Evolutionary conservation across 2,329 filamentous ascomycete genomes (phyloP), one percentile per base, ranked within the genome.

Genomic region (Aureobasidium sp.): DNA sequence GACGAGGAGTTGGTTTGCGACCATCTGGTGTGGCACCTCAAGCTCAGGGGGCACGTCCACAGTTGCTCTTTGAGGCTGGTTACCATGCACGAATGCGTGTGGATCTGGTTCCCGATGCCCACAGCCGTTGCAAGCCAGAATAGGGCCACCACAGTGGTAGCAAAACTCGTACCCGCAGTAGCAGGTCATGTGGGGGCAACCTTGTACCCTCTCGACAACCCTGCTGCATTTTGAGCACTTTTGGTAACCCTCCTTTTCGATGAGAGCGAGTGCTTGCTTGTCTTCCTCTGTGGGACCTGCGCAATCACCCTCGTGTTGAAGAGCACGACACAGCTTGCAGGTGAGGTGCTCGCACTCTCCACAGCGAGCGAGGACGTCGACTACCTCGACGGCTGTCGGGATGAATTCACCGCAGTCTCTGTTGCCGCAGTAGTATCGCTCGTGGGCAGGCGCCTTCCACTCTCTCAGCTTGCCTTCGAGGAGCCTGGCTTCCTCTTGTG

Each of bases 171-270:
- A 13, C 2, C 53, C 53, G 21, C 53, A 57, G 4, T 11, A 6
- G 15, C 53, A 57, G 19, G 53, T 57, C 53, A 57, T 57, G 29
- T 46, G 53, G 4, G 53, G 5, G n/a, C 53, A 57, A 7, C 53
- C 40, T 2, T 11, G 4, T 21, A 11, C 19, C 7, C 53, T 35
- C 27, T 46, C 40, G 7, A 46, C 8, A 8, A 57, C 29, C 13
- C 53, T 45, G 21, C 15, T 11, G 19, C 53, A 57, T 7, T 46
- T 0, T 1, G 40, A 25, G 40, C 53, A 57, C 2, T 27, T 13
- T 9, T 25, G 27, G 21, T 46, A 57, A 8, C 29, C 19, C n/a
- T 57, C 13, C 5, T 19, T 23, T 5, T 17, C 3, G 5, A 46
- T 57, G n/a, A 45, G 25, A 31, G 25, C n/a, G n/a, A 23, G 2